Percentiles rank a stretch among this genome's conserved stretches.
Evolutionary conservation across 345 rosid species (phyloP).

Genomic region (Cardiospermum halicacabum): DNA sequence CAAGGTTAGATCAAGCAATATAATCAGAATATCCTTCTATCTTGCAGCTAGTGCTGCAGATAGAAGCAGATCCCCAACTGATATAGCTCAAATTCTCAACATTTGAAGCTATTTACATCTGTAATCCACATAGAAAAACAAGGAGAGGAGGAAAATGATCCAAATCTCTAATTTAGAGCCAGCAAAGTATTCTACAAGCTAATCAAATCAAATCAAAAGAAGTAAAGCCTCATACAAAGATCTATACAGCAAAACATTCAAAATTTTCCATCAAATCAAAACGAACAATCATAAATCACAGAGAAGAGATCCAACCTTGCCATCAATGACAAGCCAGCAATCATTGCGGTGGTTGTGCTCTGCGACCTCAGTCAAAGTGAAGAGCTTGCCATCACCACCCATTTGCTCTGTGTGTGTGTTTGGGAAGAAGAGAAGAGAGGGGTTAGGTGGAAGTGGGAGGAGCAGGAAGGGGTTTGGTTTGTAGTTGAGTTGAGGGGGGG

Average conservation of each 20-base stretch:
- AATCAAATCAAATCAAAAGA: not conserved
- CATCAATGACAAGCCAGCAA: slow-evolving; percentile 87
- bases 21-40: too few relatives aligned
- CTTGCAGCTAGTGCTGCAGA: not conserved
- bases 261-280: not conserved
- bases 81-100: not conserved
- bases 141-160: not conserved
- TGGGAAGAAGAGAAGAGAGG: not conserved
- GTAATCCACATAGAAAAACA: not conserved
- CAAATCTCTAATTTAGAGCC: not conserved
- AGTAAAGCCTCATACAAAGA: not conserved
- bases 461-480: too few relatives aligned
- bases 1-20: too few relatives aligned
- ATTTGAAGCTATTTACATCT: not conserved
- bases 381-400: slow-evolving; percentile 59
- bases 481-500: too few relatives aligned
- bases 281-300: not conserved
- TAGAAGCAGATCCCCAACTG: not conserved
- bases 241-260: not conserved
- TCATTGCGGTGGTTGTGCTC: slow-evolving; percentile 58
- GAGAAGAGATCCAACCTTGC: slow-evolving; percentile 43
- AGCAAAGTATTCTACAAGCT: not conserved
- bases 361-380: slow-evolving; percentile 68
- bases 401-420: slow-evolving; percentile 27
- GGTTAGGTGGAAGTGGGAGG: not conserved